phyloP scores from a whole-genome alignment of 1,139 yeast species.

The Lodderomyces margitis region DNA sequence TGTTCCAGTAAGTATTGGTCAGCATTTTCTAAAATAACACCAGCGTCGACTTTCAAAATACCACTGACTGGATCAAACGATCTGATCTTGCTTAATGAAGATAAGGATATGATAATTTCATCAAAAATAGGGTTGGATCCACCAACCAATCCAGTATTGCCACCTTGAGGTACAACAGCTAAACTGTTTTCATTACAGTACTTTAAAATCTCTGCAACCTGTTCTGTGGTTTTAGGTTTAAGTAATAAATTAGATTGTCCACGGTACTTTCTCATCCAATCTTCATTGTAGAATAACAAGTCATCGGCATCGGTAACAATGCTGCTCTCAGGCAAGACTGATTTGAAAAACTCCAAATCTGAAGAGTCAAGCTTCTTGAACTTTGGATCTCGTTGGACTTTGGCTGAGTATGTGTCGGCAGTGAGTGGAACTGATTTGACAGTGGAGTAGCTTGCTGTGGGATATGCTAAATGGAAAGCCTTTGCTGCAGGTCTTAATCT shows the following conservation, averaged over 20 bases:
- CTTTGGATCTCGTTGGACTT: conserved; percentile 44
- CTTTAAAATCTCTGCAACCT: conserved; percentile 72
- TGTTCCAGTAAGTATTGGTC: conserved; percentile 75
- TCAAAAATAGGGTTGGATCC: conserved; percentile 94
- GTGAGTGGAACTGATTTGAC: conserved; percentile 55
- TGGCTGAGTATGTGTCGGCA: conserved; percentile 58
- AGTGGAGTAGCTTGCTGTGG: conserved; percentile 14
- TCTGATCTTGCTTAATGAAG: conserved; percentile 74
- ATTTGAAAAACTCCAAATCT: conserved; percentile 63
- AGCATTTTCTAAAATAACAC: conserved; percentile 83
- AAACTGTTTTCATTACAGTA: conserved; percentile 76
- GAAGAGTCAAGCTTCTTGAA: conserved; percentile 48
- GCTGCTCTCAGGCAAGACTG: conserved; percentile 51
- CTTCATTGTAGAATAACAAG: conserved; percentile 75
- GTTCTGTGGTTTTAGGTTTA: conserved; percentile 81
- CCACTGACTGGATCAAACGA: conserved; percentile 83
- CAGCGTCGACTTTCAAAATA: conserved; percentile 85
- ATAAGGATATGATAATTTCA: conserved; percentile 73
- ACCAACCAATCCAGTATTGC: conserved; percentile 95
- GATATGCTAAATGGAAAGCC: background rate
- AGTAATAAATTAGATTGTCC: conserved; percentile 83
- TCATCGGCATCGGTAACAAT: conserved; percentile 58
- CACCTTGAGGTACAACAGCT: conserved; percentile 97
- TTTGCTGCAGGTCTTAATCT: conserved; percentile 2
- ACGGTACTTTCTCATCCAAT: conserved; percentile 93